A percentile compares a stretch with the other conserved stretches of the same genome.
These are phyloP conservation scores for Coelastrella sp. DNA, from an alignment of 139 green algal species.

Conservation along the genomic window DNA sequence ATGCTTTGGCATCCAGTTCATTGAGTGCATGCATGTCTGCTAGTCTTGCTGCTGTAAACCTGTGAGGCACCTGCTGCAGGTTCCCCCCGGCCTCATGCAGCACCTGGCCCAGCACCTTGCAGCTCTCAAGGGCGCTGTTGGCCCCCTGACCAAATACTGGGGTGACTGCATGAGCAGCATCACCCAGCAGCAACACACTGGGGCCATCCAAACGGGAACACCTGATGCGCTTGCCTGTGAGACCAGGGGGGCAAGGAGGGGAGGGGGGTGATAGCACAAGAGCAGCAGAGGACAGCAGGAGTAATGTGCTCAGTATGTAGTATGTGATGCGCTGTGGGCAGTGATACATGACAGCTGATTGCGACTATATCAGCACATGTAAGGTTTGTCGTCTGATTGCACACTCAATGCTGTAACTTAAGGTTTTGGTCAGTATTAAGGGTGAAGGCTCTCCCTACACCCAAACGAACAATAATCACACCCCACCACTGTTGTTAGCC, in stretches of 20 bases:
- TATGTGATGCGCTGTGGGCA: too few species aligned
- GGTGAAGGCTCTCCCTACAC: too few species aligned
- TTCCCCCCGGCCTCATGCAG: slow-evolving; percentile 52
- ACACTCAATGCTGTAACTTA: too few species aligned
- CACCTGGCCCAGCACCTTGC: slow-evolving; percentile 57
- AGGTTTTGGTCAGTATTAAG: too few species aligned
- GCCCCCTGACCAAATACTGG: slow-evolving; percentile 64
- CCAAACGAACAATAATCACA: too few species aligned
- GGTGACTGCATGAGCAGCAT: slow-evolving; percentile 75
- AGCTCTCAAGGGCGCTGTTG: slow-evolving; percentile 73
- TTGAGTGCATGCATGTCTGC: slow-evolving; percentile 62
- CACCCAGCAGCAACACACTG: slow-evolving; percentile 65
- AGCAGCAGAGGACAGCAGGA: too few species aligned
- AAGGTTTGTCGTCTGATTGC: too few species aligned
- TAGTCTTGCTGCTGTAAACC: slow-evolving; percentile 50
- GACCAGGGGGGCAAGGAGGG: too few species aligned
- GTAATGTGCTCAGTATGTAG: too few species aligned
- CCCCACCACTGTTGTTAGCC: background rate
- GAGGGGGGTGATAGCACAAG: too few species aligned
- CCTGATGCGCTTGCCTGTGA: slow-evolving; percentile 54
- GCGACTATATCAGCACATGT: too few species aligned
- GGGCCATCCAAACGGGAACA: slow-evolving; percentile 61
- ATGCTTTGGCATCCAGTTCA: slow-evolving; percentile 68
- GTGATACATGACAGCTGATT: too few species aligned
- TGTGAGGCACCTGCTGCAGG: slow-evolving; percentile 40